Evolutionary conservation across 2,329 filamentous ascomycete species (phyloP).

Genomic region (Trichoderma cornu-damae): DNA sequence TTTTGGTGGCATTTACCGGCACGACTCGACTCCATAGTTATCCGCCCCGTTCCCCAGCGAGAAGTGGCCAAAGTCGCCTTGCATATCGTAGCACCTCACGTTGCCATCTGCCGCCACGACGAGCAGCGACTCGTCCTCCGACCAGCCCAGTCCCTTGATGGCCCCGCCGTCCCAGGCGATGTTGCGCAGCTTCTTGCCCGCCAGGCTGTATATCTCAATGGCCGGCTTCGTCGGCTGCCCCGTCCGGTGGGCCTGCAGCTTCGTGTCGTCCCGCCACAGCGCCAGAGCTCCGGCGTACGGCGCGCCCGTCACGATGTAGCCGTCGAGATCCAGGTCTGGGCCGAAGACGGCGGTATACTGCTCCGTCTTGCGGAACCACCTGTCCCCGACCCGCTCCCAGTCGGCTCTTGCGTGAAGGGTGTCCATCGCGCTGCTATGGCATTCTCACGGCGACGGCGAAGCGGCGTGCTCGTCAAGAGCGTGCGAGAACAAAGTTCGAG

Average conservation of each 20-base stretch:
- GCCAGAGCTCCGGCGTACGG: constrained; percentile 94
- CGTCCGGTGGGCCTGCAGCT: constrained; percentile 72
- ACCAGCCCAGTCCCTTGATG: constrained; percentile 90
- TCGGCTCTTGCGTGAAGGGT: constrained; percentile 68
- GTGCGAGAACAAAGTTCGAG: not conserved
- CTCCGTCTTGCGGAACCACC: constrained; percentile 91
- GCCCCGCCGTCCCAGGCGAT: constrained; percentile 89
- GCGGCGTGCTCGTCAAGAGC: no score
- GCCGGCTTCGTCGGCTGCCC: constrained; percentile 68
- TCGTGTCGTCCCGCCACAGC: constrained; percentile 81
- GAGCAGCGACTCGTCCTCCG: constrained; percentile 86
- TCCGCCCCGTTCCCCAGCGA: constrained; percentile 86
- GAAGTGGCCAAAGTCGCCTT: constrained; percentile 92
- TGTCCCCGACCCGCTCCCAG: constrained; percentile 91
- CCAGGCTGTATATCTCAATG: constrained; percentile 91
- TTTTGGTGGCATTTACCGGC: constrained; percentile 52
- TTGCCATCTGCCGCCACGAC: constrained; percentile 86
- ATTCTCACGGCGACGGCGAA: constrained; percentile 28
- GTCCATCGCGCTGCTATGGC: constrained; percentile 43
- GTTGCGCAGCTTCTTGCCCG: constrained; percentile 78
- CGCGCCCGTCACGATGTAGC: constrained; percentile 85
- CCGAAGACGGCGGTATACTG: constrained; percentile 93
- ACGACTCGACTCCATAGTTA: constrained; percentile 79
- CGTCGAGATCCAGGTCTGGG: constrained; percentile 87
- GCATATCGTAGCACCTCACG: constrained; percentile 86